Percentiles rank a stretch among this genome's conserved stretches.
phyloP scores from a whole-genome alignment of 148 eudicot genomes.

The Rhododendron mucronatum region DNA sequence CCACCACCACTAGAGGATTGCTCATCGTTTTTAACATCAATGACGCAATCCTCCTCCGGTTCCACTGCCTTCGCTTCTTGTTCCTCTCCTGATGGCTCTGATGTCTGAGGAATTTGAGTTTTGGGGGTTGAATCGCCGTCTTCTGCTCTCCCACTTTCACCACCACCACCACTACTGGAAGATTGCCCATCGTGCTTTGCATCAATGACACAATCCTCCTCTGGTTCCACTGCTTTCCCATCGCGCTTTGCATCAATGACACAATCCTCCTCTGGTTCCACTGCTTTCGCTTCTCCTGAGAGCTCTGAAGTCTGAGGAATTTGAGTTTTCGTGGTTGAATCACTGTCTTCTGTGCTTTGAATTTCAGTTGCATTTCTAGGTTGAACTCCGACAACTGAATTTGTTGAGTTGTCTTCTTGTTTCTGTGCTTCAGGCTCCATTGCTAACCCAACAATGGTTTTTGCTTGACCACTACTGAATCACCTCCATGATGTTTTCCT shows the following conservation, averaged over 20 bases:
- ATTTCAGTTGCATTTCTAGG: not conserved
- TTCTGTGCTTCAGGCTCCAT: not conserved
- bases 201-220: not conserved
- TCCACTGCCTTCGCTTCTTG: not conserved
- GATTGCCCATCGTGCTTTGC: not conserved
- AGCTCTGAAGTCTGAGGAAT: not conserved
- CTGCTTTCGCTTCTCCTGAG: not conserved
- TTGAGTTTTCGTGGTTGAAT: not conserved
- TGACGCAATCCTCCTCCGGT: not conserved
- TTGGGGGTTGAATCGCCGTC: not conserved
- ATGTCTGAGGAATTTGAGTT: not conserved
- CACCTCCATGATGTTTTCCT: not conserved
- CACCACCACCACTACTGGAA: not conserved
- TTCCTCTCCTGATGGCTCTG: not conserved
- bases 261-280: not conserved
- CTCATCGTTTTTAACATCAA: not conserved
- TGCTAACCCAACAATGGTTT: not conserved
- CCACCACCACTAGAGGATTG: not conserved
- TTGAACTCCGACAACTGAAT: not conserved
- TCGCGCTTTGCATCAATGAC: not conserved
- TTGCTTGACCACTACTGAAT: not conserved
- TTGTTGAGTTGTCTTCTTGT: not conserved
- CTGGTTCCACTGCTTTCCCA: not conserved
- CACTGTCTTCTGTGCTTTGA: not conserved
- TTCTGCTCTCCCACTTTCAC: not conserved